A percentile compares a stretch with the other conserved stretches of the same genome.
These are phyloP conservation scores for Acacia pycnantha DNA, from an alignment of 331 rosid genomes.

Conservation along the genomic window DNA sequence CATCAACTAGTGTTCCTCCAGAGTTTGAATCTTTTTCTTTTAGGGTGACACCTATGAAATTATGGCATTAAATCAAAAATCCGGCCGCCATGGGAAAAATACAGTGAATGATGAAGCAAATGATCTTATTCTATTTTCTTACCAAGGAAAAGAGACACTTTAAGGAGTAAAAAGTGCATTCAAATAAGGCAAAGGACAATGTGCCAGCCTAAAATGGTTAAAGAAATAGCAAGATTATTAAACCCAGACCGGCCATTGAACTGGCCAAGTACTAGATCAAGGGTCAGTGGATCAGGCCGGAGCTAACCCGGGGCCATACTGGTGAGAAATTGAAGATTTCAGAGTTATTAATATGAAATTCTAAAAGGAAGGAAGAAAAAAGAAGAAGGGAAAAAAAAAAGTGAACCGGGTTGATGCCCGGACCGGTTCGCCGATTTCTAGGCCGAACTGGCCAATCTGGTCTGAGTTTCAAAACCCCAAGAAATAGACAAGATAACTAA, in stretches of 20 bases:
- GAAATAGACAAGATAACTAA: constrained; percentile 9
- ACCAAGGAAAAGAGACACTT: neutral
- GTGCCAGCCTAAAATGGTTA: constrained; percentile 9
- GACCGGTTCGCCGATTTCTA: no score
- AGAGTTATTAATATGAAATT: no score
- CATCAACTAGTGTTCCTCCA: constrained; percentile 70
- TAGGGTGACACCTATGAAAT: constrained; percentile 67
- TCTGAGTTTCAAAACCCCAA: no score
- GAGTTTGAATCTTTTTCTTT: constrained; percentile 55
- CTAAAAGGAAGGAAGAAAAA: no score
- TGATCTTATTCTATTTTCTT: constrained; percentile 11
- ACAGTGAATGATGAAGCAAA: constrained; percentile 18
- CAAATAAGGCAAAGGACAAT: constrained; percentile 2
- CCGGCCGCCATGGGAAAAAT: constrained; percentile 25
- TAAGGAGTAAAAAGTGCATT: neutral
- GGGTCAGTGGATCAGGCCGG: fast-evolving
- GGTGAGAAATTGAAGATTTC: no score
- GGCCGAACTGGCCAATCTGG: no score
- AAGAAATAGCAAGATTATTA: neutral
- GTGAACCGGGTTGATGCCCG: no score
- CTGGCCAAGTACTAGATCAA: no score
- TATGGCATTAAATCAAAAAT: constrained; percentile 33
- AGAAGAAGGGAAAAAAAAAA: no score
- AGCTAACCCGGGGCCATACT: no score
- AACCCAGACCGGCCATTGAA: no score